A percentile compares a stretch with the other conserved stretches of the same genome.
phyloP scores from a whole-genome alignment of 2,329 filamentous ascomycete genomes.

The Colletotrichum tamarilloi region DNA sequence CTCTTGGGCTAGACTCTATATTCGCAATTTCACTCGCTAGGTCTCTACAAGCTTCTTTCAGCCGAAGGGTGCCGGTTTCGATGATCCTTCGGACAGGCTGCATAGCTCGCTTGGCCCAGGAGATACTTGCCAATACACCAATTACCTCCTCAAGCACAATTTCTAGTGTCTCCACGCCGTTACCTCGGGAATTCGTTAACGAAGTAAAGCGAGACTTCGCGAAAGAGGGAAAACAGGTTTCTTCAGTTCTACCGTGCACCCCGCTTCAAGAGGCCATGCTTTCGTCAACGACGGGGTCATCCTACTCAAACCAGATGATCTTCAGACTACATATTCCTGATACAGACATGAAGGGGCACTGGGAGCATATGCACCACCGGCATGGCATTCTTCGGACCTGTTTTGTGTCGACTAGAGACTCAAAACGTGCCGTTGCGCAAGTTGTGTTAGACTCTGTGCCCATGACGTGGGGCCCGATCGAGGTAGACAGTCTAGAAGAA shows the following conservation, averaged over 20 bases:
- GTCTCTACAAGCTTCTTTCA: slow-evolving; percentile 57
- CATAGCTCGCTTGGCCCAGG: slow-evolving; percentile 68
- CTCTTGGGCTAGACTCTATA: slow-evolving; percentile 86
- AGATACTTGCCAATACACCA: not conserved
- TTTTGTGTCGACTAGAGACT: slow-evolving; percentile 74
- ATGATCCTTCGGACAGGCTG: slow-evolving; percentile 75
- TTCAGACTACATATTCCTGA: slow-evolving; percentile 68
- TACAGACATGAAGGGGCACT: slow-evolving; percentile 65
- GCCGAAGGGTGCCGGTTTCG: slow-evolving; percentile 71
- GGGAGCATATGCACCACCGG: slow-evolving; percentile 70
- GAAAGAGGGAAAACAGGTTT: slow-evolving; percentile 49
- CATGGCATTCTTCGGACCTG: slow-evolving; percentile 84
- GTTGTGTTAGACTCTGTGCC: slow-evolving; percentile 67
- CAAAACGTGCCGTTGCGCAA: slow-evolving; percentile 75
- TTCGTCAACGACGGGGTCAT: slow-evolving; percentile 60
- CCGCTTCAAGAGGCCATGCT: slow-evolving; percentile 92
- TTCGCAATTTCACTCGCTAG: slow-evolving; percentile 79
- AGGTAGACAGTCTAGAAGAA: slow-evolving; percentile 45
- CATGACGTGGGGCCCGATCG: slow-evolving; percentile 53
- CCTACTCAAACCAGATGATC: slow-evolving; percentile 80
- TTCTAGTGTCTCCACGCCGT: not conserved
- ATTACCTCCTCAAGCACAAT: not conserved
- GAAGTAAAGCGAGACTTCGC: slow-evolving; percentile 40
- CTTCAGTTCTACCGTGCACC: slow-evolving; percentile 80
- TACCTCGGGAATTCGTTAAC: not conserved